Evolutionary conservation across 805 yeast genomes (phyloP), one percentile per base, ranked within the genome.

Genomic region (Barnettozyma siamensis): DNA sequence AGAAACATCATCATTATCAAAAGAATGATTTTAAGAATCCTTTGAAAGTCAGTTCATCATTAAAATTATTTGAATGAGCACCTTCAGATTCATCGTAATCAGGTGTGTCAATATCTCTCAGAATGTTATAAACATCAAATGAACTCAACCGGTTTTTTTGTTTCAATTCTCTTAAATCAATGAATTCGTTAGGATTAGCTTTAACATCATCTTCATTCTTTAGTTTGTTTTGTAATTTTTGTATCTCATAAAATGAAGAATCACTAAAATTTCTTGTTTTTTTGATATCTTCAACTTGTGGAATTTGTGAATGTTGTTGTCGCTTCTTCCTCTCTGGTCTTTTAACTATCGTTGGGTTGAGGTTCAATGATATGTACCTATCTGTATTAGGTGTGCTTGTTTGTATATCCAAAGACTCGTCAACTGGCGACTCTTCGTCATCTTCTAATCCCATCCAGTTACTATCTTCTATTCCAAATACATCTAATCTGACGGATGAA

Each of bases 371-470:
- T n/a, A 53, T 46, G 34, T 56, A 56, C 15, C 57, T 32, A 23
- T 48, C 37, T 2, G 55, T 50, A 11, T 43, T 39, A 4, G 58
- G 59, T 4, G 60, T 54, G 3, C 48, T 43, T 2, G 55, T 43
- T 23, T 33, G 20, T 3, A 26, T 31, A 13, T 18, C 17, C 5
- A 39, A 13, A 15, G 33, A n/a, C 31, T 20, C 31, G 6, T 4
- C 44, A n/a, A 18, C 40, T 40, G 8, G 41, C 46, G 24, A 23
- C 7, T 16, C 11, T 5, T 13, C 18, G 17, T 43, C 50, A 21
- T 58, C 64, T 39, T 57, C 50, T 3, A 77, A 72, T 40, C 73
- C 78, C 78, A 74, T 73, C 79, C 80, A 75, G 41, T 66, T 69
- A 63, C 31, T 70, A 76, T 12, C 24, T 29, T 33, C 41, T 9